Conservation (phyloP, 1,284 basidiomycete genomes). For the Fomes fomentarius region DNA sequence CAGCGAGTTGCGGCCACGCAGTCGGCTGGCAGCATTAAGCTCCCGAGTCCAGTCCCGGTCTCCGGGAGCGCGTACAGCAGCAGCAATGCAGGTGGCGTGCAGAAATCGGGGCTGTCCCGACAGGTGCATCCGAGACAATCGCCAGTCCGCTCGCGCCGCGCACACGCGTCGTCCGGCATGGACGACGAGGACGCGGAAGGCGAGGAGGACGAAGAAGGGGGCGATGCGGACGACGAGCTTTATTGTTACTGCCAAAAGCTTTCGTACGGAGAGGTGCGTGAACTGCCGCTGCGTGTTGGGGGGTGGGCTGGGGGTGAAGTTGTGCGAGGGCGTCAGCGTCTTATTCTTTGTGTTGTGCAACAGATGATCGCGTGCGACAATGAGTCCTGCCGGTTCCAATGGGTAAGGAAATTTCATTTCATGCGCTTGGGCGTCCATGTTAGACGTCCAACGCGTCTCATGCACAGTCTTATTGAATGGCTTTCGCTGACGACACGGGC, state of each 20-base stretch:
- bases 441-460: too few relatives aligned
- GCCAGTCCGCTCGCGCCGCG: slow-evolving; percentile 37
- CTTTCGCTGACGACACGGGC: neutral
- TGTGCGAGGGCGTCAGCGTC: slow-evolving; percentile 5
- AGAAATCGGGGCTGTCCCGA: slow-evolving; percentile 32
- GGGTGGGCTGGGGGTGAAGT: slow-evolving; percentile 1
- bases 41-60: slow-evolving; percentile 39
- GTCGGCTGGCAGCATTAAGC: slow-evolving; percentile 36
- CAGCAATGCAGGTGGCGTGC: slow-evolving; percentile 9
- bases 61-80: slow-evolving; percentile 9
- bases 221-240: slow-evolving; percentile 54
- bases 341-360: too few relatives aligned
- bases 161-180: slow-evolving; percentile 41
- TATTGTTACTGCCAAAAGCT: slow-evolving; percentile 72
- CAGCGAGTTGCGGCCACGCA: slow-evolving; percentile 28
- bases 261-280: slow-evolving; percentile 63
- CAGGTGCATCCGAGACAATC: slow-evolving; percentile 35
- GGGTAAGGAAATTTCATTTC: slow-evolving; percentile 54
- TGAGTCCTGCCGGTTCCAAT: slow-evolving; percentile 68
- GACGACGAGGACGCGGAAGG: slow-evolving; percentile 50
- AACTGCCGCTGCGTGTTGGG: neutral
- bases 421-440: too few relatives aligned
- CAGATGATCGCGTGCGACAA: slow-evolving; percentile 78
- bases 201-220: slow-evolving; percentile 50
- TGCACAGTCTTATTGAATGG: neutral